Evolutionary conservation across 768 basidiomycete genomes (phyloP).

Genomic region (Leccinum incarnatum): DNA sequence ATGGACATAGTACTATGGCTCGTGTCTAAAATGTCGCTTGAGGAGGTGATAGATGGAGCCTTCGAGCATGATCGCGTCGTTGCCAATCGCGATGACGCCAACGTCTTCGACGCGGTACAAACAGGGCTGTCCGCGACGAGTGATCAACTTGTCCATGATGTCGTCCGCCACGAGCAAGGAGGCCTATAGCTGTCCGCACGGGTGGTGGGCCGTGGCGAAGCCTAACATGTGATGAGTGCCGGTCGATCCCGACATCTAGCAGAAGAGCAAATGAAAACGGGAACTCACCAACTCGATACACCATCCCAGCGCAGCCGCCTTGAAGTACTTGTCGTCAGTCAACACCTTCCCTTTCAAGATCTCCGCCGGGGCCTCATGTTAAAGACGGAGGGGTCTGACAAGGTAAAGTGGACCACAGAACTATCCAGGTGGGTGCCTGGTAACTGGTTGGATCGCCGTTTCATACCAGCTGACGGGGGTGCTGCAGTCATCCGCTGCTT

Average conservation of each 20-base stretch:
- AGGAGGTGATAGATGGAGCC: constrained; percentile 89
- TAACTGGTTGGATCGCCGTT: too few relatives aligned
- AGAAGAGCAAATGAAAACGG: neutral
- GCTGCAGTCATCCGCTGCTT: too few relatives aligned
- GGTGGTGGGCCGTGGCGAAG: neutral
- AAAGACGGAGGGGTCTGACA: too few relatives aligned
- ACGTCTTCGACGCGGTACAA: constrained; percentile 72
- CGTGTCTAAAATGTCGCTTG: constrained; percentile 78
- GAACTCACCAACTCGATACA: constrained; percentile 81
- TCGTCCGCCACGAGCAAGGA: constrained; percentile 93
- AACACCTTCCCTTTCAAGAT: constrained; percentile 73
- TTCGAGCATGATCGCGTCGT: constrained; percentile 96
- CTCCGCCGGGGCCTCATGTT: constrained; percentile 48
- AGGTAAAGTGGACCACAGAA: too few relatives aligned
- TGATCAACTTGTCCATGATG: constrained; percentile 95
- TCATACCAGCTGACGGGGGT: too few relatives aligned
- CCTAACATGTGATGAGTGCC: neutral
- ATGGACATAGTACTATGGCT: constrained; percentile 76
- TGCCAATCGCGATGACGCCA: constrained; percentile 79
- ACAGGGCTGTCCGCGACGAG: constrained; percentile 91
- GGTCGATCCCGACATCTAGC: neutral
- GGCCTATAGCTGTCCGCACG: constrained; percentile 59
- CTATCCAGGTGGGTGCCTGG: too few relatives aligned
- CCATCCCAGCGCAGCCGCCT: constrained; percentile 87
- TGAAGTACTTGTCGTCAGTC: constrained; percentile 40